Evolutionary conservation across 2,329 filamentous ascomycete genomes (phyloP).

Genomic region (Scedosporium aurantiacum): DNA sequence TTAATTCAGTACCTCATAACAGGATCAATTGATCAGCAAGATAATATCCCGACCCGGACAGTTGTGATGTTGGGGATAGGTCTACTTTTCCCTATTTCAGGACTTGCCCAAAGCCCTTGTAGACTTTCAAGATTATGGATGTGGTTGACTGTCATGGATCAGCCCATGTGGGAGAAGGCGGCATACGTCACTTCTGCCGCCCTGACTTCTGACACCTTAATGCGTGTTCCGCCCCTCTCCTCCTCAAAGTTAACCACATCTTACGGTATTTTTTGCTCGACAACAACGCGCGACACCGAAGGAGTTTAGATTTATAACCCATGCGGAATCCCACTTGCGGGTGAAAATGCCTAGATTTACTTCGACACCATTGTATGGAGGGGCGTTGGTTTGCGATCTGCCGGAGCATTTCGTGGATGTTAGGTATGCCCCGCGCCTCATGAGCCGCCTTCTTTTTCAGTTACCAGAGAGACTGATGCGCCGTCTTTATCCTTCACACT

Average conservation of each 20-base stretch:
- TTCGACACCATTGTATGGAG: constrained; percentile 56
- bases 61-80: too few species aligned
- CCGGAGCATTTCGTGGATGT: constrained; percentile 61
- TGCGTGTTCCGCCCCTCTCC: not conserved
- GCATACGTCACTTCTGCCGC: too few species aligned
- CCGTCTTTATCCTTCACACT: not conserved
- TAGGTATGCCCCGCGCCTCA: constrained; percentile 38
- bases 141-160: too few species aligned
- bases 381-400: constrained; percentile 58
- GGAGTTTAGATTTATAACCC: not conserved
- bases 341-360: constrained; percentile 41
- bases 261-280: not conserved
- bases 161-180: too few species aligned
- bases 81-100: too few species aligned
- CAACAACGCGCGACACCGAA: not conserved
- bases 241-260: not conserved
- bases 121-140: too few species aligned
- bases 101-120: too few species aligned
- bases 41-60: too few species aligned
- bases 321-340: not conserved
- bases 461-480: constrained; percentile 8
- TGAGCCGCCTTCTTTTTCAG: not conserved
- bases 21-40: too few species aligned
- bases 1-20: too few species aligned
- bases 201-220: too few species aligned